Percentiles rank a stretch among this genome's conserved stretches.
Evolutionary conservation across 2,329 filamentous ascomycete species (phyloP).

Genomic region (Beauveria brongniartii): DNA sequence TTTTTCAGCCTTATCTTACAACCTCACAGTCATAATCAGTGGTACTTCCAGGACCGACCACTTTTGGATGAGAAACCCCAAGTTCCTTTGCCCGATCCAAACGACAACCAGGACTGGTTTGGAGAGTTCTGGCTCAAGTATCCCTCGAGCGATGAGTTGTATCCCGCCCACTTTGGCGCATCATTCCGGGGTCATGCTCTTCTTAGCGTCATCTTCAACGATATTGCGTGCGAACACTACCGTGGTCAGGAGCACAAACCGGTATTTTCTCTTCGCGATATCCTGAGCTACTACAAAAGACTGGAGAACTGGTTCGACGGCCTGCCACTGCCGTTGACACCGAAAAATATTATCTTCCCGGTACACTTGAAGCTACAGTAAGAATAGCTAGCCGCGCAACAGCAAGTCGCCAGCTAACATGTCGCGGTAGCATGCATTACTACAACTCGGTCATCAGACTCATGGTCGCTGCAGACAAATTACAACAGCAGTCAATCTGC

Average conservation of each 20-base stretch:
- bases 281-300: slow-evolving; percentile 11
- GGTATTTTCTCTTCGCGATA: slow-evolving; percentile 17
- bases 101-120: slow-evolving; percentile 20
- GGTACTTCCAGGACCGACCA: slow-evolving; percentile 21
- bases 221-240: slow-evolving; percentile 15
- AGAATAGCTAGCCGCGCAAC: neutral
- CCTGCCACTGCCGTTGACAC: slow-evolving; percentile 14
- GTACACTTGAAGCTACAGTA: neutral
- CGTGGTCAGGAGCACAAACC: slow-evolving; percentile 11
- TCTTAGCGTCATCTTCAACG: slow-evolving; percentile 28
- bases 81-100: slow-evolving; percentile 22
- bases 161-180: slow-evolving; percentile 19
- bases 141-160: slow-evolving; percentile 18
- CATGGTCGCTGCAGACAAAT: neutral
- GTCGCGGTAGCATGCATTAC: neutral
- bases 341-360: neutral
- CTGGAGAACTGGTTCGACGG: slow-evolving; percentile 22
- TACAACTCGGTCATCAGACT: neutral
- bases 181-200: slow-evolving; percentile 21
- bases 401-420: neutral
- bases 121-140: slow-evolving; percentile 31
- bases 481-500: neutral
- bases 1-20: neutral
- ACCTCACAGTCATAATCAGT: slow-evolving; percentile 17
- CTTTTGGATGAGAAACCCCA: slow-evolving; percentile 22